A percentile compares a stretch with the other conserved stretches of the same genome.
Conservation (phyloP, 257 asterid genomes). For the Fraxinus anomala region DNA sequence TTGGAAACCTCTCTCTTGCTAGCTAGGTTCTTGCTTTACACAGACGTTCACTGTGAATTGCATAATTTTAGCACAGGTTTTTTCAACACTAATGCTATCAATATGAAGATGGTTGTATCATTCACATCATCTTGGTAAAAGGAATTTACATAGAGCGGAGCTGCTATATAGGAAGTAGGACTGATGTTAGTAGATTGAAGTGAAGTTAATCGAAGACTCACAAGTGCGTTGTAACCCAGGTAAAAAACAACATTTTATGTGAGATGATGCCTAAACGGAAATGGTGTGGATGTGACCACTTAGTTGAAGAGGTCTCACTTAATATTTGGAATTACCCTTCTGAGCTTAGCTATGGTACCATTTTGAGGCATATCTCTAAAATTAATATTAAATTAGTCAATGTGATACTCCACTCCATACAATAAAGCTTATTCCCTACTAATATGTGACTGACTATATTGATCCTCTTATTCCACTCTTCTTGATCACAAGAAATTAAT, state of each 20-base stretch:
- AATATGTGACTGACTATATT: background rate
- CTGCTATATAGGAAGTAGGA: background rate
- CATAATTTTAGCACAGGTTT: background rate
- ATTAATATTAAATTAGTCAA: background rate
- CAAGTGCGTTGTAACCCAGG: background rate
- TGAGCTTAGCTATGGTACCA: background rate
- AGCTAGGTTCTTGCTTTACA: background rate
- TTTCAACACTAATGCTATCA: background rate
- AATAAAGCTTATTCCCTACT: background rate
- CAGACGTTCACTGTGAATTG: background rate
- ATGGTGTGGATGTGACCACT: background rate
- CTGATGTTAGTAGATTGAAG: background rate
- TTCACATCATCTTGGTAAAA: background rate
- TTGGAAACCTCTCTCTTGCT: background rate
- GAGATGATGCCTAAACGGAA: background rate
- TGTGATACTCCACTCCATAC: background rate
- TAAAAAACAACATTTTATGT: background rate
- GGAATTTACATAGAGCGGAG: background rate
- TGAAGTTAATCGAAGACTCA: background rate
- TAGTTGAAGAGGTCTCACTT: background rate
- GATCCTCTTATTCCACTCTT: background rate
- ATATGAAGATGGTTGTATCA: background rate
- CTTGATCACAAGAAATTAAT: background rate
- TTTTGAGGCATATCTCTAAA: background rate
- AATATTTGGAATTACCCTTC: background rate